Conservation (phyloP, 441 rosid genomes). For the Brassica balearica region DNA sequence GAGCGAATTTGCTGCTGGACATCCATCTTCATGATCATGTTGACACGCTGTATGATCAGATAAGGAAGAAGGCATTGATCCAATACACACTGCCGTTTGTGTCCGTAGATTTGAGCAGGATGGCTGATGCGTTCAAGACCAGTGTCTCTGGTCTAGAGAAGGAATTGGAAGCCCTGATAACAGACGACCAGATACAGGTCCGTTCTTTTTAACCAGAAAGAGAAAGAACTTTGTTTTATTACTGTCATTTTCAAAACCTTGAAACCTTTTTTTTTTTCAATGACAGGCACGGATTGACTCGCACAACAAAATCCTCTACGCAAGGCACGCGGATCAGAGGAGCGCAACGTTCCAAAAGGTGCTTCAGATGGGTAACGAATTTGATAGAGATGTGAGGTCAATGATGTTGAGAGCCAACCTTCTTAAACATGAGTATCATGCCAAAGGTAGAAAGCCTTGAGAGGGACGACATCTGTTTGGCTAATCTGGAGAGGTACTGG, state of each 20-base stretch:
- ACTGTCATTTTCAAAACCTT: background rate
- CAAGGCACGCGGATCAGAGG: constrained; percentile 97
- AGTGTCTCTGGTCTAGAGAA: constrained; percentile 80
- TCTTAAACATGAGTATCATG: constrained; percentile 80
- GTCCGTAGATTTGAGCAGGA: constrained; percentile 90
- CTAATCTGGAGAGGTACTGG: constrained; percentile 22
- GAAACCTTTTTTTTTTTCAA: constrained; percentile 22
- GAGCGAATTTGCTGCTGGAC: constrained; percentile 83
- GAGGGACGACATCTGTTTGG: background rate
- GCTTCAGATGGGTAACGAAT: constrained; percentile 89
- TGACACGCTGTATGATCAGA: constrained; percentile 83
- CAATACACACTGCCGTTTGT: constrained; percentile 98
- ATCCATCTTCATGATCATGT: constrained; percentile 93
- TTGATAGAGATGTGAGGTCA: constrained; percentile 85
- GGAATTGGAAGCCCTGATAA: constrained; percentile 90
- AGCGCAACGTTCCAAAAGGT: constrained; percentile 96
- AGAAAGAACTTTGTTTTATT: background rate
- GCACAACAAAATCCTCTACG: constrained; percentile 93
- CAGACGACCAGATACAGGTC: constrained; percentile 95
- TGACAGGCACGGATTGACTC: constrained; percentile 97
- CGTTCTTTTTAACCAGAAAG: background rate
- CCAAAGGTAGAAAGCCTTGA: constrained; percentile 69
- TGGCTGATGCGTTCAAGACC: constrained; percentile 98
- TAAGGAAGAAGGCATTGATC: constrained; percentile 92
- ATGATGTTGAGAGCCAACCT: constrained; percentile 93